Percentiles rank a stretch among this genome's conserved stretches.
These are phyloP conservation scores for Harringtonia aguacate DNA, from an alignment of 2,329 filamentous ascomycete genomes.

Conservation along the genomic window DNA sequence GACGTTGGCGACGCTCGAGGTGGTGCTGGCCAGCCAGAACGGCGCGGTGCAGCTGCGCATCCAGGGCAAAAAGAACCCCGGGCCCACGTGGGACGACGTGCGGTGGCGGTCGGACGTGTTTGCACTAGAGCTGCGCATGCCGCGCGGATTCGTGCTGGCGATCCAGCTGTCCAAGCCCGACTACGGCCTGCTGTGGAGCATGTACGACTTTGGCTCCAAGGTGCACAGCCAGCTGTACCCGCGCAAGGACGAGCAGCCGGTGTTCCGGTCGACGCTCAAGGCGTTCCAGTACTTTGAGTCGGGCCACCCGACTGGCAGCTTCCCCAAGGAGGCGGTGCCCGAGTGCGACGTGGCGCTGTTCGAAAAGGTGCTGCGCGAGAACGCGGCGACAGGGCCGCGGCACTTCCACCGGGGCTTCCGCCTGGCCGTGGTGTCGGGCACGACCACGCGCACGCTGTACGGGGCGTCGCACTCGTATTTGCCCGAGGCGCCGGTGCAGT, in stretches of 20 bases:
- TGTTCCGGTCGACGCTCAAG: constrained; percentile 59
- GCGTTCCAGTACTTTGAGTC: constrained; percentile 76
- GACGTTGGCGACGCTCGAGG: constrained; percentile 57
- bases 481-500: constrained; percentile 59
- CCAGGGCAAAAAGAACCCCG: constrained; percentile 54
- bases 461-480: constrained; percentile 61
- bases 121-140: constrained; percentile 58
- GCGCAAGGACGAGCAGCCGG: constrained; percentile 55
- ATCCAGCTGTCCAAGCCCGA: constrained; percentile 66
- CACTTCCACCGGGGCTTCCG: constrained; percentile 71
- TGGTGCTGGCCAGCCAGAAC: constrained; percentile 70
- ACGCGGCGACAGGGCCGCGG: constrained; percentile 61
- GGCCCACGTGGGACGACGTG: constrained; percentile 72
- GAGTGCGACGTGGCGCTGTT: constrained; percentile 67
- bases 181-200: constrained; percentile 68
- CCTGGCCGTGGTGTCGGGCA: constrained; percentile 65
- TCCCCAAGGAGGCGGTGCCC: constrained; percentile 63
- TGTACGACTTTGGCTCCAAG: constrained; percentile 75
- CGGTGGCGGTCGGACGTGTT: constrained; percentile 62
- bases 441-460: constrained; percentile 66
- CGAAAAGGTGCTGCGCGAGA: constrained; percentile 57
- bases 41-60: constrained; percentile 66
- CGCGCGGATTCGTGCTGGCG: constrained; percentile 63
- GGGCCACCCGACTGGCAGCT: constrained; percentile 55
- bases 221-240: constrained; percentile 62